A percentile compares a stretch with the other conserved stretches of the same genome.
Evolutionary conservation across 768 basidiomycete species (phyloP).

Genomic region (Agrocybe praecox): DNA sequence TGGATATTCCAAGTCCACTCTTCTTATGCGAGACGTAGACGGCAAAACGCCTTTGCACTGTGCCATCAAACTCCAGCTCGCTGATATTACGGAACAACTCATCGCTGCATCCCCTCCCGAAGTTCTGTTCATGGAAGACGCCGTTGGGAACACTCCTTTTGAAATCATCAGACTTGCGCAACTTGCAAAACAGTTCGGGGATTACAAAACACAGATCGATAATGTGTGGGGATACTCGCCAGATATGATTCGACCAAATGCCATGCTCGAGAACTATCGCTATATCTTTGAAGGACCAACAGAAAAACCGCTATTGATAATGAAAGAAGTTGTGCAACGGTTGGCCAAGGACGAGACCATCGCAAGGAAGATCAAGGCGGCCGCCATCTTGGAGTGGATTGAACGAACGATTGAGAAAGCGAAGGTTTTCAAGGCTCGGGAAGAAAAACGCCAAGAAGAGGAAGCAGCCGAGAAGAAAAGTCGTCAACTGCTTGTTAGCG

Average conservation of each 20-base stretch:
- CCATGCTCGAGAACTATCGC: background rate
- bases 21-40: constrained; percentile 44
- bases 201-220: background rate
- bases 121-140: constrained; percentile 50
- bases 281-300: background rate
- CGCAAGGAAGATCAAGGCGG: background rate
- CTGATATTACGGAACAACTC: constrained; percentile 39
- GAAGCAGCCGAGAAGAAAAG: constrained; percentile 5
- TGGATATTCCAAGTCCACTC: constrained; percentile 34
- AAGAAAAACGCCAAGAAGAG: constrained; percentile 3
- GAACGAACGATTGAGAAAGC: background rate
- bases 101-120: constrained; percentile 38
- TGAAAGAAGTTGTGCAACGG: background rate
- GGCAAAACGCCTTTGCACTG: constrained; percentile 57
- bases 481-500: background rate
- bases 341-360: background rate
- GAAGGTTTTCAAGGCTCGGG: background rate
- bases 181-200: constrained; percentile 21
- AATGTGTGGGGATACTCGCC: background rate
- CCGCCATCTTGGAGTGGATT: background rate
- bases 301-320: background rate
- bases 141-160: constrained; percentile 44
- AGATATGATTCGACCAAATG: background rate
- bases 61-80: constrained; percentile 37
- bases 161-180: constrained; percentile 37